These are phyloP conservation scores for Diaporthe ampelina DNA, from an alignment of 2,329 filamentous ascomycete genomes.

Conservation along the genomic window DNA sequence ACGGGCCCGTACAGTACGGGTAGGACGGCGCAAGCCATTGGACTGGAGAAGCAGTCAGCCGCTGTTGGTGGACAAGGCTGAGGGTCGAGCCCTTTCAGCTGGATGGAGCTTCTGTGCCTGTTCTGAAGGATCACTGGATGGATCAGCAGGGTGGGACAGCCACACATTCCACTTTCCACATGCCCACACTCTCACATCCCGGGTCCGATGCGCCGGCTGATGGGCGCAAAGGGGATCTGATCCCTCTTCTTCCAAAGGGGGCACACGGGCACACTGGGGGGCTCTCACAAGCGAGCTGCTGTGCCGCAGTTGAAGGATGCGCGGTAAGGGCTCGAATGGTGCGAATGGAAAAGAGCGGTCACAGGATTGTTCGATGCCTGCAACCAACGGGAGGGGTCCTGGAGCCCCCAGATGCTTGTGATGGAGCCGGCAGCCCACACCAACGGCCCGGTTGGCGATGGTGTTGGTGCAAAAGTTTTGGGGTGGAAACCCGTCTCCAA, in stretches of 20 bases:
- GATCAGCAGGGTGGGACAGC: background rate
- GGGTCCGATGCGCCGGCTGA: conserved; percentile 22
- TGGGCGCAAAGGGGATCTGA: background rate
- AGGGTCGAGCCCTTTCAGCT: conserved; percentile 15
- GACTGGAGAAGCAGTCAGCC: conserved; percentile 1
- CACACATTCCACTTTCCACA: background rate
- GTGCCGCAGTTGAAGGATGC: conserved; percentile 30
- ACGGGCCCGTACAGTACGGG: background rate
- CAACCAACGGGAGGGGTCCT: background rate
- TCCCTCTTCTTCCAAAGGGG: background rate
- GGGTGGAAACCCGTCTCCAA: too few relatives aligned
- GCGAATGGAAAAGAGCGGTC: conserved; percentile 39
- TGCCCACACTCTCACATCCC: background rate
- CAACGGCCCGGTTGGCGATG: background rate
- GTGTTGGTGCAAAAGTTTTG: background rate
- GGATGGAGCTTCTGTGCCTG: background rate
- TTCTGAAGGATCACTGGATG: background rate
- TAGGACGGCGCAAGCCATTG: background rate
- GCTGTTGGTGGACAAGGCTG: conserved; percentile 34
- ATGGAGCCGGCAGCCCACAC: background rate
- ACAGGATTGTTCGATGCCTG: conserved; percentile 29
- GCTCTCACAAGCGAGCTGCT: background rate
- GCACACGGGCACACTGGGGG: too few relatives aligned
- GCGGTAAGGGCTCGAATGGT: background rate
- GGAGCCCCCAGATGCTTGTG: too few relatives aligned